These are phyloP conservation scores for Artemisia tridentata DNA, from an alignment of 129 eudicot species.

Conservation along the genomic window DNA sequence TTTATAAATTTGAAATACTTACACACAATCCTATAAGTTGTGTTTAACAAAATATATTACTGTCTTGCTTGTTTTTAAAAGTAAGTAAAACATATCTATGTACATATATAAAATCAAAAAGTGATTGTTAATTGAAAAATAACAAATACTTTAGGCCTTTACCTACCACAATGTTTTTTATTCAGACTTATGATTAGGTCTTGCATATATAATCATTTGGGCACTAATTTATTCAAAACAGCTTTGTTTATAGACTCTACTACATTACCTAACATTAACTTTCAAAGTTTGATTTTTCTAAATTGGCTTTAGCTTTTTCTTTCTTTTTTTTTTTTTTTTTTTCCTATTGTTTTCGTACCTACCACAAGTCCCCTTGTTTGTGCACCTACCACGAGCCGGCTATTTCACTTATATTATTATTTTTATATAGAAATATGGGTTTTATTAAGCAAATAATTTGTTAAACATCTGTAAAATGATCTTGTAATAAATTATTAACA, in stretches of 20 bases:
- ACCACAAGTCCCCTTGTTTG: background rate
- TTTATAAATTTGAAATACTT: too few species aligned
- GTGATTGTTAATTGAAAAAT: background rate
- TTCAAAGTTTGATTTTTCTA: too few species aligned
- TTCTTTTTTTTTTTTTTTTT: background rate
- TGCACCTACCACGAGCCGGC: constrained; percentile 9
- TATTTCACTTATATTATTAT: background rate
- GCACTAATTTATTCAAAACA: background rate
- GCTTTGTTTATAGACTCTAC: too few species aligned
- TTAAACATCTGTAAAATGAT: background rate
- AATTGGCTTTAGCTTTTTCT: background rate
- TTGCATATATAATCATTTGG: background rate
- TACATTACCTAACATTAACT: too few species aligned
- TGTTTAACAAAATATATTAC: too few species aligned
- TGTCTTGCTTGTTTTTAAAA: too few species aligned
- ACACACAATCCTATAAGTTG: too few species aligned
- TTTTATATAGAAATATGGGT: background rate
- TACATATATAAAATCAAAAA: background rate
- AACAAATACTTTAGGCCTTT: constrained; percentile 2
- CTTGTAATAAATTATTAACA: too few species aligned
- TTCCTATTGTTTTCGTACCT: background rate
- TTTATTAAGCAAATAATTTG: background rate
- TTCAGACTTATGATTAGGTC: background rate
- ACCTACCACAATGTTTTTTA: background rate
- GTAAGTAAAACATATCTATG: background rate